Base-by-base conservation (phyloP, 2,329 filamentous ascomycete genomes). In the Knoxdaviesia proteae region DNA sequence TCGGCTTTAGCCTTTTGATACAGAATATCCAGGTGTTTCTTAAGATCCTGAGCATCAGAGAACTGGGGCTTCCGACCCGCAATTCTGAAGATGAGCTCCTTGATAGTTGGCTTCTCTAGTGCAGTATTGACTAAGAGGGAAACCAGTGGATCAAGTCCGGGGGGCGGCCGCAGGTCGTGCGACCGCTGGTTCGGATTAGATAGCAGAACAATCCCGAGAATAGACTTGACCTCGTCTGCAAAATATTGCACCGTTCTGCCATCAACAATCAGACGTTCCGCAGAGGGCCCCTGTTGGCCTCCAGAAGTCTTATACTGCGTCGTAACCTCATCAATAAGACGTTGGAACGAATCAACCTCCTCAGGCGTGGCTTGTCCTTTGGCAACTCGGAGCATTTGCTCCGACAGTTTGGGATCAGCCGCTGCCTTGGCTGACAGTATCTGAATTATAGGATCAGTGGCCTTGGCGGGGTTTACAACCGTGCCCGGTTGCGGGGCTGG, bases 301-400 rank as follows among this genome's bases (percentile, higher is more conserved):
- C 67, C 66, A 36, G 61, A 70, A 36, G 60, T 64, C 50, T 67
- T 68, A 49, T 70, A 70, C 46, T 75, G 69, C 1, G 58, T 58
- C 2, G 79, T 86, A 44, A 90, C 69, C 53, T 84, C 76, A 51
- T 86, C 80, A 47, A 90, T 90, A 37, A 90, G 82, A 40, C 68
- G 69, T 54, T 90, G 83, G 50, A 90, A 90, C 47, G 77, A 72
- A 39, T 74, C 74, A 8, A 90, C 61, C 54, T 90, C 80, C 9
- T 75, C 70, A 35, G 74, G 69, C 8, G 71, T 74, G 0, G 83
- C 83, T 49, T 78, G 70, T 1, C 82, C 82, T 32, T 77, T 75
- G 0, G 83, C 83, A 1, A 90, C 83, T 42, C 82, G 74, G 55
- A 84, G 84, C 83, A 90, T 90, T 0, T 90, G 63, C 34, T 80